Base-by-base conservation (phyloP, 345 rosid species). In the Garcia nutans region DNA sequence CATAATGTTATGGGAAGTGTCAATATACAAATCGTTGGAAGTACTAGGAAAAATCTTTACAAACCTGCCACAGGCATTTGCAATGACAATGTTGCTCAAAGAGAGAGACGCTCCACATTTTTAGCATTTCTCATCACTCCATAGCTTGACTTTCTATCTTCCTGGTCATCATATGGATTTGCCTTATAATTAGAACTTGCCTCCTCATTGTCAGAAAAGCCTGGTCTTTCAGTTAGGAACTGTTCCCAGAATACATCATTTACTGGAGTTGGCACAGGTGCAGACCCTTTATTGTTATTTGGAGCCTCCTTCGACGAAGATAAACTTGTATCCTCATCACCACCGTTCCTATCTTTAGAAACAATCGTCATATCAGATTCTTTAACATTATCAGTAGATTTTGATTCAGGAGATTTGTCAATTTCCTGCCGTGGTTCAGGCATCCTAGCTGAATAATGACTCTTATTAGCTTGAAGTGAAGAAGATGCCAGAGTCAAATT, bases 201-300 rank as follows among this genome's bases (percentile, higher is more conserved):
- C 86, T 93, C 97, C 63, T 93, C 98, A 41, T 88, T 90, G 54
- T 91, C 93, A 19, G 85, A 86, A 67, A 91, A 83, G n/a, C 95
- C 99, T 0, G 99, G 99, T 70, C 91, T 87, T 85, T 96, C 99
- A 1, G 99, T 93, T 41, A 96, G 82, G 80, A 92, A 93, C 77
- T 92, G 95, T 82, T 96, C 98, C 99, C 99, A 96, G 82, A 96
- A 96, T 55, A 87, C 85, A 79, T 96, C 99, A 78, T 96, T 96
- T 41, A 85, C 93, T 73, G 92, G 85, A 69, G 66, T 90, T 5
- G 86, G 89, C 72, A 88, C 86, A 76, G 90, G 86, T 73, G 88
- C 61, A 20, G 83, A 79, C 71, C 65, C 85, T 76, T 85, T 87
- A 77, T 84, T 88, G 68, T 74, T 88, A 49, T 70, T 84, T 44